Conservation (phyloP, 2,329 filamentous ascomycete species). For the Talaromyces sp. region DNA sequence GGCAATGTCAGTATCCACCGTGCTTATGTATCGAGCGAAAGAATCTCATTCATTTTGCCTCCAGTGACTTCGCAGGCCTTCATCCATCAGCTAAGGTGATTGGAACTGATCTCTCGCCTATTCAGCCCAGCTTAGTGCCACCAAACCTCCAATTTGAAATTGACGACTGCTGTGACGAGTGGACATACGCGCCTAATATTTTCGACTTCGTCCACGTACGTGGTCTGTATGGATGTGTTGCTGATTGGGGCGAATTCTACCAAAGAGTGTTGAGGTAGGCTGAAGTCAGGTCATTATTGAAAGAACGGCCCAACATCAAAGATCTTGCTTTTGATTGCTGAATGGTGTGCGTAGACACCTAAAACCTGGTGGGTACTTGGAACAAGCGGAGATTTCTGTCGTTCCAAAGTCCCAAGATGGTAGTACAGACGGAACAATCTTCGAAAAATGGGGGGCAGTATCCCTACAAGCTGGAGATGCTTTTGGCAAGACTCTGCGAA, state of each 20-base stretch:
- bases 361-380: conserved; percentile 25
- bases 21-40: background rate
- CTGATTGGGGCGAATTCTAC: conserved; percentile 11
- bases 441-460: conserved; percentile 10
- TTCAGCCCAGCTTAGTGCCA: conserved; percentile 12
- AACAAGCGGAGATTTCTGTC: conserved; percentile 20
- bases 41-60: background rate
- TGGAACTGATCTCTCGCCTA: conserved; percentile 16
- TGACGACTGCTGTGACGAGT: conserved; percentile 23
- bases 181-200: conserved; percentile 18
- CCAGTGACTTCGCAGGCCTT: conserved; percentile 6
- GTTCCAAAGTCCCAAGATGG: conserved; percentile 22
- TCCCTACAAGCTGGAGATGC: conserved; percentile 12
- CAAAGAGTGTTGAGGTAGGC: conserved; percentile 2
- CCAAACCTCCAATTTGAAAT: conserved; percentile 25
- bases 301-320: background rate
- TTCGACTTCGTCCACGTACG: conserved; percentile 27
- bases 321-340: background rate
- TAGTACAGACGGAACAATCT: conserved; percentile 13
- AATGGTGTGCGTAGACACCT: conserved; percentile 18
- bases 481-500: conserved; percentile 13
- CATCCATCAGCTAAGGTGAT: conserved; percentile 16
- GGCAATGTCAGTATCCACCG: conserved; percentile 11
- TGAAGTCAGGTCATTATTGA: background rate
- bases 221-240: conserved; percentile 17